Evolutionary conservation across 768 basidiomycete species (phyloP), one percentile per base, ranked within the genome.

Genomic region (Mycena venus): DNA sequence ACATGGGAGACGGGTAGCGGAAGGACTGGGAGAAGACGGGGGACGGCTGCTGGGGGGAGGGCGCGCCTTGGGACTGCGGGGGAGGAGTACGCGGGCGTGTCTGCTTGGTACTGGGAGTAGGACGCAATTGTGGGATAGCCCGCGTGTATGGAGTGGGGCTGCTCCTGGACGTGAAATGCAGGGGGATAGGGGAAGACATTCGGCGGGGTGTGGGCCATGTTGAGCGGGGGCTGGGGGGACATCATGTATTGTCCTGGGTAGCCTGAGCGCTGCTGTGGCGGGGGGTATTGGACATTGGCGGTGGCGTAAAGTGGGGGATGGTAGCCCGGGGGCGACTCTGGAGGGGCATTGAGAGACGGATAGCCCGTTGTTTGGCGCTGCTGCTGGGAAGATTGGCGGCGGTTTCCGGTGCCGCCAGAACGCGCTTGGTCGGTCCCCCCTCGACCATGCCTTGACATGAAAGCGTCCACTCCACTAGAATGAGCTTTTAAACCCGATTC

Each of bases 241-340:
- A 89, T 83, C 78, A 85, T 80, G 83, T 91, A 91, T 81, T 85
- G 89, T 67, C 86, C 85, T 31, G 83, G 78, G 71, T 86, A 88
- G 77, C 78, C 78, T 31, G 78, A 53, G 25, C 77, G 82, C 36
- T 82, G n/a, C n/a, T n/a, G n/a, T n/a, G n/a, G 67, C 11, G 82
- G 65, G 10, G 82, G 49, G 66, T 84, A 83, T 69, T 80, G 83
- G 69, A 76, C 36, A 15, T 19, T 40, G 32, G 65, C 27, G 53
- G 63, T 53, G n/a, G 62, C 25, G 34, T 70, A 74, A 14, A 66
- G 61, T 2, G 73, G 60, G 14, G 51, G 11, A n/a, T 51, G 55
- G 32, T 70, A 74, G 10, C 36, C 38, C 25, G 51, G 62, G n/a
- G 68, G 63, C 2, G 58, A 38, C 9, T 68, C 73, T 12, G 61